phyloP scores from a whole-genome alignment of 2,329 filamentous ascomycete genomes.

The Apiospora pterosperma region DNA sequence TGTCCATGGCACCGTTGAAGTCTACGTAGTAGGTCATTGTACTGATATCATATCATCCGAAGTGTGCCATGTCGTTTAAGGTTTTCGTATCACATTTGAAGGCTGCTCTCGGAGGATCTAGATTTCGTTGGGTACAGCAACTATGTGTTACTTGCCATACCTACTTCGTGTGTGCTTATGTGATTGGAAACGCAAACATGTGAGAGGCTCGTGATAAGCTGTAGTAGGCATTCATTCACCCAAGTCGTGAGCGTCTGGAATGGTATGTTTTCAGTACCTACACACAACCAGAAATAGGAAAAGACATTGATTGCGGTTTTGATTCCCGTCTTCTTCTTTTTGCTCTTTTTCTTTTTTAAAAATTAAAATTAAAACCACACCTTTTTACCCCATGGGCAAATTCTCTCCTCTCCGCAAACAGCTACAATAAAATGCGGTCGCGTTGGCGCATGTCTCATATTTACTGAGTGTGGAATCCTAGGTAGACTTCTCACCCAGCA shows the following conservation, averaged over 20 bases:
- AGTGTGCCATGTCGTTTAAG: not conserved
- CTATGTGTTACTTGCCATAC: not conserved
- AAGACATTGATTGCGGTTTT: not conserved
- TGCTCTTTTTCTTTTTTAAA: not conserved
- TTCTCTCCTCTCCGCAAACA: not conserved
- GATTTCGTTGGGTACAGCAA: not conserved
- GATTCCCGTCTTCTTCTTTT: not conserved
- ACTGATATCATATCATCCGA: not conserved
- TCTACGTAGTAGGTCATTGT: not conserved
- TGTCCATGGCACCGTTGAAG: not conserved
- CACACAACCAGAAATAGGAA: not conserved
- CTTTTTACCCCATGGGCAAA: not conserved
- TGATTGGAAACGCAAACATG: not conserved
- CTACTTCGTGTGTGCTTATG: not conserved
- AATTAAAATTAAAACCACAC: no score
- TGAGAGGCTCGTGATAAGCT: not conserved
- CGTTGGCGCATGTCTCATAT: not conserved
- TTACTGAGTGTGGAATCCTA: not conserved
- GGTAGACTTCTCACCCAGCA: not conserved
- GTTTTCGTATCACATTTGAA: not conserved
- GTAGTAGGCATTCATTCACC: not conserved
- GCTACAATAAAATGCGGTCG: not conserved
- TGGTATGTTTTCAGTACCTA: not conserved
- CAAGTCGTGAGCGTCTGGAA: not conserved
- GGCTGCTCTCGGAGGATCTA: not conserved